A percentile compares a stretch with the other conserved stretches of the same genome.
phyloP scores from a whole-genome alignment of 78 protist genomes.

The Planoprotostelium fungivorum region DNA sequence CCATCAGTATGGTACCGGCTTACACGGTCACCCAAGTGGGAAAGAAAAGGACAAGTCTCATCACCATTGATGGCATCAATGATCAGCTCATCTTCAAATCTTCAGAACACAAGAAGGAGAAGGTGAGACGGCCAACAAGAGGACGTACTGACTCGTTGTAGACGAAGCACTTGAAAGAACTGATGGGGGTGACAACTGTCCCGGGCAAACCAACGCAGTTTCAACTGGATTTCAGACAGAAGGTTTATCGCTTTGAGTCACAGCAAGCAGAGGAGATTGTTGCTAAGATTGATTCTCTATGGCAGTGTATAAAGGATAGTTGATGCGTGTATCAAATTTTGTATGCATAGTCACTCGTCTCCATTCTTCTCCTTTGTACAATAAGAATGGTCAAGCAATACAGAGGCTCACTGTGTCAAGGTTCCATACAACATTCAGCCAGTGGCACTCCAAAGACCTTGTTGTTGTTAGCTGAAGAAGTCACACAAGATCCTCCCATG shows the following conservation, averaged over 20 bases:
- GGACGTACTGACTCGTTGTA: neutral
- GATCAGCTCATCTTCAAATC: neutral
- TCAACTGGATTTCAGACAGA: neutral
- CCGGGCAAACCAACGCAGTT: neutral
- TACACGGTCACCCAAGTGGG: neutral
- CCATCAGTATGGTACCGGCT: neutral
- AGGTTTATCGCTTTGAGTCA: neutral
- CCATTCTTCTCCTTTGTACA: too few species aligned
- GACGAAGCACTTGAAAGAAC: neutral
- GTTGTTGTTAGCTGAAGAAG: too few species aligned
- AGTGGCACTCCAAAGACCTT: too few species aligned
- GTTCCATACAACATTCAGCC: too few species aligned
- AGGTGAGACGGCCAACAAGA: neutral
- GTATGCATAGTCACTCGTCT: too few species aligned
- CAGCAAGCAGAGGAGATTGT: neutral
- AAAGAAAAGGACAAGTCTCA: neutral
- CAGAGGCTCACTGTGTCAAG: too few species aligned
- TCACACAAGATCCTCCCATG: too few species aligned
- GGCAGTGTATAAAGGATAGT: too few species aligned
- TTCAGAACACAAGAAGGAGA: neutral
- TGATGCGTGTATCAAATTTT: too few species aligned
- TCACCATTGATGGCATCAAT: neutral
- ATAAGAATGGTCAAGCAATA: too few species aligned
- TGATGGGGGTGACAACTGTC: neutral
- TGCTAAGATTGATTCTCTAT: neutral